Conservation (phyloP, 352 stramenopile genomes). For the Globisporangium paddicum region DNA sequence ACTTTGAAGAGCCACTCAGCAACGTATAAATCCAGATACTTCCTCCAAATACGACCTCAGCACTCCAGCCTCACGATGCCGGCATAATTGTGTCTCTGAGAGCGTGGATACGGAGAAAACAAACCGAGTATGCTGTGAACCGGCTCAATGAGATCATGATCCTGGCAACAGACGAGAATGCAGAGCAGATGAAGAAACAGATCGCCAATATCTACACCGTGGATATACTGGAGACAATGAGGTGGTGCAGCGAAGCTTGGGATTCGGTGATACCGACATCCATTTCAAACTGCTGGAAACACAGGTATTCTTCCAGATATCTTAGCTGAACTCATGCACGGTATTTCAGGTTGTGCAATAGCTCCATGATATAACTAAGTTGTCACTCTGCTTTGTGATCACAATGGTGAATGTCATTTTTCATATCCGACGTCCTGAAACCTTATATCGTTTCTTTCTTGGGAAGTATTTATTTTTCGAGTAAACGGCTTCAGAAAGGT, state of each 20-base stretch:
- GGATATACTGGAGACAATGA: not conserved
- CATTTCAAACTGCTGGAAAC: constrained; percentile 3
- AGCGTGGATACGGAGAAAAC: constrained; percentile 2
- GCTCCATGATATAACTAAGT: not conserved
- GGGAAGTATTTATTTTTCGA: constrained; percentile 6
- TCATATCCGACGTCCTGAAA: not conserved
- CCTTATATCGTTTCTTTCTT: constrained; percentile 1
- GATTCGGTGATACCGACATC: not conserved
- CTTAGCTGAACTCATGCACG: constrained; percentile 2
- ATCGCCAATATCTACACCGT: constrained; percentile 3
- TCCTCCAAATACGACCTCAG: not conserved
- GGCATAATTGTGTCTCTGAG: not conserved
- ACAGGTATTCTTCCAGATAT: constrained; percentile 5
- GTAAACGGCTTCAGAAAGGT: constrained; percentile 6
- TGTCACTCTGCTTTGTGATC: constrained; percentile 5
- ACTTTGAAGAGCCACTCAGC: constrained; percentile 1
- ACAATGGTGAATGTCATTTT: constrained; percentile 3
- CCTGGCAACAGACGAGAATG: constrained; percentile 1
- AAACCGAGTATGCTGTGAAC: constrained; percentile 1
- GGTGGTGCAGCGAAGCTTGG: not conserved
- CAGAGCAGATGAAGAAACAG: constrained; percentile 5
- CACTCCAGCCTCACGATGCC: not conserved
- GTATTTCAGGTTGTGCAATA: constrained; percentile 3
- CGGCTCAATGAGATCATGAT: not conserved
- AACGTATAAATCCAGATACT: not conserved